These are phyloP conservation scores for Candida sp. DNA, from an alignment of 1,139 yeast species.

Conservation along the genomic window DNA sequence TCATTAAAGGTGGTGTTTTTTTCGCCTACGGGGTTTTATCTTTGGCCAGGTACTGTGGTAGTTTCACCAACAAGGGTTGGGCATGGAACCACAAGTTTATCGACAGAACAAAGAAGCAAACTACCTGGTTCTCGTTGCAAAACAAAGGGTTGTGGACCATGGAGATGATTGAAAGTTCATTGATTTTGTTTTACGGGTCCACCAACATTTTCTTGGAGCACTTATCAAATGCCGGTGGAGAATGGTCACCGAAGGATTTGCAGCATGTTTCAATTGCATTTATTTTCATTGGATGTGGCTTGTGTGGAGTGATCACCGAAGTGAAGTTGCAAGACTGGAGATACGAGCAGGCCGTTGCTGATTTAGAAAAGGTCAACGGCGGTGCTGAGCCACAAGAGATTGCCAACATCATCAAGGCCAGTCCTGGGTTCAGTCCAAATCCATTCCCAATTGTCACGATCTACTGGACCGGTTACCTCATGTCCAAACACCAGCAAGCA, in stretches of 20 bases:
- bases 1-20: conserved; percentile 95
- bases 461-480: conserved; percentile 96
- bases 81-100: conserved; percentile 81
- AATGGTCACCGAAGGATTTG: conserved; percentile 90
- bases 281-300: conserved; percentile 90
- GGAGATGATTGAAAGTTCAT: conserved; percentile 82
- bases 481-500: conserved; percentile 95
- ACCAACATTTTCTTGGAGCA: conserved; percentile 93
- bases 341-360: conserved; percentile 36
- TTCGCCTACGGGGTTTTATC: conserved; percentile 75
- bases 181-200: conserved; percentile 85
- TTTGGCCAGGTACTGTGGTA: conserved; percentile 87
- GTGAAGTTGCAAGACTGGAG: conserved; percentile 55
- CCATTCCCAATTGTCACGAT: conserved; percentile 94
- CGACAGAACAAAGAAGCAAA: conserved; percentile 8
- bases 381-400: conserved; percentile 1
- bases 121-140: conserved; percentile 34
- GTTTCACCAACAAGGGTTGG: conserved; percentile 76
- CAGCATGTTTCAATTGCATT: conserved; percentile 97
- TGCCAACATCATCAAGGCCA: conserved; percentile 34
- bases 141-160: conserved; percentile 69
- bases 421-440: conserved; percentile 83
- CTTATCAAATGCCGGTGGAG: conserved; percentile 71
- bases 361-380: conserved; percentile 17
- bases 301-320: conserved; percentile 88